Evolutionary conservation across 2,329 filamentous ascomycete genomes (phyloP).

Genomic region (Fusarium sp.): DNA sequence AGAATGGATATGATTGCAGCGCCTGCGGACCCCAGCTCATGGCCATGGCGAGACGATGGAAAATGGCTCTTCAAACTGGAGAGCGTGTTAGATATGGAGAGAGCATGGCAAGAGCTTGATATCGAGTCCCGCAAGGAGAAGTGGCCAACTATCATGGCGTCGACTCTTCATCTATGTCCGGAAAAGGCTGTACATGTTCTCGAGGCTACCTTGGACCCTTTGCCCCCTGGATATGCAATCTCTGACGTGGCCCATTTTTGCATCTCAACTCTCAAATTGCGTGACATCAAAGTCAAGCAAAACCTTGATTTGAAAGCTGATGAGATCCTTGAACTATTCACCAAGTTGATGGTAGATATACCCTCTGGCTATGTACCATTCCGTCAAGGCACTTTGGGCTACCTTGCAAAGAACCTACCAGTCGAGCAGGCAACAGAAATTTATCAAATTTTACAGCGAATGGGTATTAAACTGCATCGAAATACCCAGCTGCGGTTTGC

Average conservation of each 20-base stretch:
- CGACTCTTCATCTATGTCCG: constrained; percentile 47
- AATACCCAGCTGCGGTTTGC: constrained; percentile 61
- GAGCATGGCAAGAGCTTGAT: constrained; percentile 47
- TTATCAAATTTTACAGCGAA: constrained; percentile 47
- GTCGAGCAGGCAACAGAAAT: constrained; percentile 48
- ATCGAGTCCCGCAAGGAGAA: constrained; percentile 35
- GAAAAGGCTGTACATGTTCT: constrained; percentile 48
- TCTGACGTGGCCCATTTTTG: constrained; percentile 50
- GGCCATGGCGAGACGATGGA: constrained; percentile 42
- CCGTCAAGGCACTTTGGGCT: constrained; percentile 51
- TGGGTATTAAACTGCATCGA: constrained; percentile 47
- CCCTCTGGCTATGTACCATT: constrained; percentile 48
- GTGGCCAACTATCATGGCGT: constrained; percentile 51
- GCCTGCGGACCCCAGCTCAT: constrained; percentile 27
- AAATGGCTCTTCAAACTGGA: constrained; percentile 47
- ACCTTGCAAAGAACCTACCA: constrained; percentile 45
- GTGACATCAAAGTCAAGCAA: constrained; percentile 24
- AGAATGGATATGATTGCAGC: constrained; percentile 38
- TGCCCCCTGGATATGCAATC: constrained; percentile 51
- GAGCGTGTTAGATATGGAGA: constrained; percentile 45
- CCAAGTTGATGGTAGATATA: constrained; percentile 45
- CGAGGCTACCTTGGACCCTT: constrained; percentile 50
- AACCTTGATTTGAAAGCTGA: constrained; percentile 43
- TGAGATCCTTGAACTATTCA: constrained; percentile 44
- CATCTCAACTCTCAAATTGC: constrained; percentile 36